Base-by-base conservation (phyloP, 768 basidiomycete species). In the Lenzites betulinus region DNA sequence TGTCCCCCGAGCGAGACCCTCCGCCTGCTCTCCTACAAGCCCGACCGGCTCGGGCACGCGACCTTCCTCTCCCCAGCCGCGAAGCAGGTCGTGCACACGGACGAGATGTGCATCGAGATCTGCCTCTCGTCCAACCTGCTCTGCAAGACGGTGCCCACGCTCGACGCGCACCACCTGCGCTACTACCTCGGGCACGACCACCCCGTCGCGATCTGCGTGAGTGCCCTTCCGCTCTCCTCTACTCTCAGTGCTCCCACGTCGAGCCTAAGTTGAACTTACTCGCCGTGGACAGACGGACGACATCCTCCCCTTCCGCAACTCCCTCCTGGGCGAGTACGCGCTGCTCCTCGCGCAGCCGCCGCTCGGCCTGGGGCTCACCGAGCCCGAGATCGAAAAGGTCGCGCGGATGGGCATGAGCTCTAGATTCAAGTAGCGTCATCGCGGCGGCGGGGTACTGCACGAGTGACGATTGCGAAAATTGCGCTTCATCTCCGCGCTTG, bases 91-190 rank as follows among this genome's bases (percentile, higher is more conserved):
- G 88, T 92, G 8, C 73, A 82, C 54, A 68, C 77, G 25, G 79
- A 83, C 38, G 82, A 82, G 43, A 81, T 78, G 22, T 84, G 84
- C 68, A 81, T 93, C 41, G 92, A 94, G 72, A 87, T 94, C 43
- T 94, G 92, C 69, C 78, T 94, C 28, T 87, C 81, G 18, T 93
- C 92, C 0, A 93, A 93, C 72, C 68, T 93, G 12, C 63, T 92
- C 85, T 84, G 84, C 75, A 91, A 89, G 71, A 89, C 90, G 0
- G 89, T 88, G 1, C 52, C 77, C 7, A 75, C 73, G 16, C 73
- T 93, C 11, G 85, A 90, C 36, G 83, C 79, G 26, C 91, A 93
- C 65, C 92, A 93, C 66, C 85, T 94, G 60, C 75, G 75, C 25
- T 81, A 86, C 66, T 90, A 89, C 69, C 78, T 93, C 28, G 71